phyloP scores from a whole-genome alignment of 140 eudicot genomes.

The Bidens hawaiensis region DNA sequence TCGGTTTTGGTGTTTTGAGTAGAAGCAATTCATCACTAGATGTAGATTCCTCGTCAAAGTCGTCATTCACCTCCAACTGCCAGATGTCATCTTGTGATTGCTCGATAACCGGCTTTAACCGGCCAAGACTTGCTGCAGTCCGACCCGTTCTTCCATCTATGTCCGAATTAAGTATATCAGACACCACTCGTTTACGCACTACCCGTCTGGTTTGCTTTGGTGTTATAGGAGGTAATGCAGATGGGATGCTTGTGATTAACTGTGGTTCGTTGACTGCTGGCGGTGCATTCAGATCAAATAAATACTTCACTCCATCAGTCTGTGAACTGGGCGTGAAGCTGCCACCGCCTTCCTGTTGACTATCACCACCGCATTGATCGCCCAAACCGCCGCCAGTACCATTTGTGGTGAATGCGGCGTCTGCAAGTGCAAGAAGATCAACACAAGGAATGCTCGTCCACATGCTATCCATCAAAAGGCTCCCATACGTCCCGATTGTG shows the following conservation, averaged over 20 bases:
- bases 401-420: constrained; percentile 25
- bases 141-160: constrained; percentile 17
- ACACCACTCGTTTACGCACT: constrained; percentile 15
- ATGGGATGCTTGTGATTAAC: constrained; percentile 9
- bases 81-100: constrained; percentile 25
- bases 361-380: background rate
- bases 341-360: constrained; percentile 2
- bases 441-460: constrained; percentile 35
- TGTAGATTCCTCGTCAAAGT: constrained; percentile 42
- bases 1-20: constrained; percentile 50
- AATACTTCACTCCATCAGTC: constrained; percentile 19
- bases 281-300: constrained; percentile 47
- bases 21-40: constrained; percentile 27
- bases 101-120: constrained; percentile 17
- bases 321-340: background rate
- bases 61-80: constrained; percentile 36
- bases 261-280: constrained; percentile 36
- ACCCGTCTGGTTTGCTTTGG: constrained; percentile 40
- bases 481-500: background rate
- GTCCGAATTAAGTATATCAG: constrained; percentile 6
- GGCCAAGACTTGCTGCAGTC: constrained; percentile 15
- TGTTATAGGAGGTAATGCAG: constrained; percentile 51
- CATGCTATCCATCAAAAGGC: constrained; percentile 19
- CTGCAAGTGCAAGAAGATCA: constrained; percentile 53
- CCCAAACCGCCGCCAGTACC: background rate